Conservation (phyloP, 2,329 filamentous ascomycete genomes). For the Aureobasidium lini region DNA sequence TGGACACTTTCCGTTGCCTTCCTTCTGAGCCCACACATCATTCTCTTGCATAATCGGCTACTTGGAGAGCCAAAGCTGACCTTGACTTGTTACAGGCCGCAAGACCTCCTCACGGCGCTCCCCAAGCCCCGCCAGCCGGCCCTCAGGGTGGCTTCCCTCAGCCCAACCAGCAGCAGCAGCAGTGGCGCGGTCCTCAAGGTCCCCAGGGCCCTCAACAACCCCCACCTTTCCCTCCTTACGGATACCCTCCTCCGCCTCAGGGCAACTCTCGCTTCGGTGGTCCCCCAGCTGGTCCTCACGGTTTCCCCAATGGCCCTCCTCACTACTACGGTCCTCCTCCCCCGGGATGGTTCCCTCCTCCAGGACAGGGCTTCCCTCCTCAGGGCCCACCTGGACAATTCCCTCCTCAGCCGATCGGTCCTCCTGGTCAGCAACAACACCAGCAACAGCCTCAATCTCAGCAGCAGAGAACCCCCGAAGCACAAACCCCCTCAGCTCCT, state of each 20-base stretch:
- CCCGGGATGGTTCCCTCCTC: conserved; percentile 68
- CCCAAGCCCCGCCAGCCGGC: conserved; percentile 1
- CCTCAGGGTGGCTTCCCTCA: conserved; percentile 26
- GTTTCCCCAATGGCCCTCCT: conserved; percentile 45
- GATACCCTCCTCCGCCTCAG: conserved; percentile 35
- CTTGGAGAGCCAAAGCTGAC: conserved; percentile 8
- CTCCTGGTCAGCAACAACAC: conserved; percentile 39
- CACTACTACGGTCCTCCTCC: conserved; percentile 44
- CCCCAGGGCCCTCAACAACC: conserved; percentile 24
- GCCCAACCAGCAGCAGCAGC: conserved; percentile 32
- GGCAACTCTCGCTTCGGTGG: conserved; percentile 37
- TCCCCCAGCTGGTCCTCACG: conserved; percentile 35
- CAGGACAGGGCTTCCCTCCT: conserved; percentile 51
- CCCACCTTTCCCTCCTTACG: conserved; percentile 29
- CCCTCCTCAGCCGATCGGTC: conserved; percentile 42
- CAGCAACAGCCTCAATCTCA: conserved; percentile 17
- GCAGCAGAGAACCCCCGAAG: conserved; percentile 1
- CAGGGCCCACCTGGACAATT: conserved; percentile 37
- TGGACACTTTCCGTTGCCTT: conserved; percentile 99
- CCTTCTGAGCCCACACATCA: conserved; percentile 68
- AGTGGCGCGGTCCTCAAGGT: conserved; percentile 30
- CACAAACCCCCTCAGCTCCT: conserved; percentile 31
- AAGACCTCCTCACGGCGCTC: conserved; percentile 17
- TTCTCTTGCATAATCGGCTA: background rate
- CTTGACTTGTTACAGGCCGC: conserved; percentile 20